Conservation (phyloP, 495 filamentous ascomycete species). For the Aspergillus bridgeri region DNA sequence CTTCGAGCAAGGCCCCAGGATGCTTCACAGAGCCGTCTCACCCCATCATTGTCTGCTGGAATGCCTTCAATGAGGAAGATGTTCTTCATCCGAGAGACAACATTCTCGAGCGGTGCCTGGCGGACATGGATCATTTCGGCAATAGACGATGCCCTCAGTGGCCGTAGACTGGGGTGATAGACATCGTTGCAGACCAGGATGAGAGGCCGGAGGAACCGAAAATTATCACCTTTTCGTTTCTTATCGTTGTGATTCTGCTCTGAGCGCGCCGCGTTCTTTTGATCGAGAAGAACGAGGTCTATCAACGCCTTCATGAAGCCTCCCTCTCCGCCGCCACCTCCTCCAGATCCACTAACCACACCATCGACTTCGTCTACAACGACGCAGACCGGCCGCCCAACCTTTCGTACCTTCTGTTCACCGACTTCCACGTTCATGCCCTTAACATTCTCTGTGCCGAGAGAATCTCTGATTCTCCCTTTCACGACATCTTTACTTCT, state of each 20-base stretch:
- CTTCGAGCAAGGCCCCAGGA: conserved; percentile 80
- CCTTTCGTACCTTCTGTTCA: conserved; percentile 61
- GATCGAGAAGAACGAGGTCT: conserved; percentile 78
- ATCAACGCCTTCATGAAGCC: conserved; percentile 95
- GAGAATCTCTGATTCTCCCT: conserved; percentile 79
- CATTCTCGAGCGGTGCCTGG: conserved; percentile 80
- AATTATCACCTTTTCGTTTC: conserved; percentile 73
- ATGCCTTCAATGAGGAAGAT: conserved; percentile 88
- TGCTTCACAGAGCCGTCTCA: conserved; percentile 84
- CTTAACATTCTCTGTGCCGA: conserved; percentile 90
- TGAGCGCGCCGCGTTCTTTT: conserved; percentile 64
- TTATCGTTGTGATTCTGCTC: conserved; percentile 34
- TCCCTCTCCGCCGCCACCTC: conserved; percentile 64
- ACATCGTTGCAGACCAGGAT: conserved; percentile 97
- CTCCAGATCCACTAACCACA: conserved; percentile 74
- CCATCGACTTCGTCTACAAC: conserved; percentile 97
- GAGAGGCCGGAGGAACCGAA: conserved; percentile 79
- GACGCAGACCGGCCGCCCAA: conserved; percentile 85
- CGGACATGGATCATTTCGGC: conserved; percentile 93
- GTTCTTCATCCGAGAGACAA: conserved; percentile 73
- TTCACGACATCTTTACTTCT: conserved; percentile 95
- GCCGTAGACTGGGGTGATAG: conserved; percentile 86
- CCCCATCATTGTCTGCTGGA: conserved; percentile 78
- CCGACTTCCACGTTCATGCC: conserved; percentile 65
- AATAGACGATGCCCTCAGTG: conserved; percentile 70